Evolutionary conservation across 192 early-diverging fungal species (phyloP).

Genomic region (Rhizophlyctis rosea): DNA sequence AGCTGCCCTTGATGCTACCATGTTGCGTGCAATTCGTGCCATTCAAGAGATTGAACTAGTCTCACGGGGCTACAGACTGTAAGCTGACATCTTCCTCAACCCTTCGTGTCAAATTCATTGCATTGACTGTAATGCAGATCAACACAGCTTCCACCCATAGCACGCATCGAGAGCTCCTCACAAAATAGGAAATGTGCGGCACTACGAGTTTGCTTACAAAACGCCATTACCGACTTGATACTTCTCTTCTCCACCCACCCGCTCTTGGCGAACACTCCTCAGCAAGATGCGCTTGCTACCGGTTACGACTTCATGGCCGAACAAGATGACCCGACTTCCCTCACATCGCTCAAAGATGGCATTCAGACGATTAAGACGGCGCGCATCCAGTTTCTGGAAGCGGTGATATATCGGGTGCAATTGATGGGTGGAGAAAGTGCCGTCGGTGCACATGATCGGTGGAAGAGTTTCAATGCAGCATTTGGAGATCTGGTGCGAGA

Average conservation of each 20-base stretch:
- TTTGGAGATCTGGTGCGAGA: background rate
- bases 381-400: background rate
- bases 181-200: constrained; percentile 48
- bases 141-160: constrained; percentile 55
- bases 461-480: background rate
- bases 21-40: constrained; percentile 50
- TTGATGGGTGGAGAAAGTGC: background rate
- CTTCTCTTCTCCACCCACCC: too few species aligned
- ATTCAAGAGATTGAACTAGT: constrained; percentile 66
- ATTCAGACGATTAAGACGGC: background rate
- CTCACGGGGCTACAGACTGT: constrained; percentile 56
- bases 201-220: too few species aligned
- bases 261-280: too few species aligned
- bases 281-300: too few species aligned
- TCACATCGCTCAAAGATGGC: background rate
- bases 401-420: background rate
- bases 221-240: too few species aligned
- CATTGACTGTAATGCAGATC: constrained; percentile 14
- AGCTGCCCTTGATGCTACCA: constrained; percentile 50
- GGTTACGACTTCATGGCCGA: too few species aligned
- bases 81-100: background rate
- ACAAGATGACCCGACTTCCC: background rate
- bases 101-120: background rate
- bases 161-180: constrained; percentile 58
- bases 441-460: background rate